Evolutionary conservation across 805 yeast species (phyloP), one percentile per base, ranked within the genome.

Genomic region (Saturnispora serradocipensis): DNA sequence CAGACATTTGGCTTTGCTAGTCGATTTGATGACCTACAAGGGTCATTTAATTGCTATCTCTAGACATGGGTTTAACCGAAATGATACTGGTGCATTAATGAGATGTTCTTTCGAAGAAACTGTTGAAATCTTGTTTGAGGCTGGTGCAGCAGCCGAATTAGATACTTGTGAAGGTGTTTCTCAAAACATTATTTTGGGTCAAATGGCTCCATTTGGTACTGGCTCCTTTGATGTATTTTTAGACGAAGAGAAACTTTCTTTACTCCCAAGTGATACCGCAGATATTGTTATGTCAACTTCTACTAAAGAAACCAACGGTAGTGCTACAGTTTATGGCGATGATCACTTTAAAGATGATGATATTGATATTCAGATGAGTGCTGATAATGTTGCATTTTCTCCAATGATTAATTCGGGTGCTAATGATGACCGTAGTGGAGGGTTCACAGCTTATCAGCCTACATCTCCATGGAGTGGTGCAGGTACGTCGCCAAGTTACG

Each of bases 91-190:
- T 72, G 99, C 99, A 2, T 77, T 93, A 65, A 93, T 93, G 99
- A 82, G 99, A 72, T 93, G 97, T 75, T 91, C 99, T 43, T 93
- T 93, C 74, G 99, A 93, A 72, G 99, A 93, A 70, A 93, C 99
- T 7, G 99, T 93, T 42, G 99, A 93, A 72, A 93, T 93, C 63
- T 73, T 93, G 67, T 80, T 93, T 61, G 99, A 93, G 65, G 99
- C 99, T 18, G 99, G 97, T 68, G 96, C 98, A 5, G 81, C 95
- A 43, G 99, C 98, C 18, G 99, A 93, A 66, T 74, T 93, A 52
- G 99, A 93, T 72, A 97, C 93, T 60, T 93, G 99, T 71, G 87
- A 89, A 59, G 99, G 99, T 76, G 96, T 93, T 55, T 93, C 99
- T 38, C 97, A 93, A 69, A 93, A 93, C 66, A 96, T 93, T 54